Evolutionary conservation across 495 filamentous ascomycete species (phyloP), one percentile per base, ranked within the genome.

Genomic region (Oidiodendron maius): DNA sequence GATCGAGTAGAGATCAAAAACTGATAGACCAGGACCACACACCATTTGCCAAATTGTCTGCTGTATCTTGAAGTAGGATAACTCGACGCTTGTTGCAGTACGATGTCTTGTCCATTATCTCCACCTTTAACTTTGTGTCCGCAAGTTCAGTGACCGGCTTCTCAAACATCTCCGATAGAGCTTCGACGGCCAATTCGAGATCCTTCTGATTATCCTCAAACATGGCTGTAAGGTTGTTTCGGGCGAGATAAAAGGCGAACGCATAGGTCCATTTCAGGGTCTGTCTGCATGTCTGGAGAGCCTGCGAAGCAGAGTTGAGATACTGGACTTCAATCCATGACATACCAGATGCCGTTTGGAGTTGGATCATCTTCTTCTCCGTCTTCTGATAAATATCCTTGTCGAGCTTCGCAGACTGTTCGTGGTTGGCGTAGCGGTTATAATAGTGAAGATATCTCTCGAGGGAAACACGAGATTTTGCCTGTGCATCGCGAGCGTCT

Each of bases 271-370:
- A 98, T 71, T 97, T 97, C 32, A 98, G 72, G 0, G 91, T 98
- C 68, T 96, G 91, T 0, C 93, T 85, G 64, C 93, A 98, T 35
- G 89, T 89, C 67, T 98, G 93, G 18, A 98, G 77, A 6, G 90
- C 87, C 64, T 95, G 89, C 3, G 91, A 96, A 2, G 93, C 94
- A 3, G 86, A 82, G 52, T 94, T 84, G 2, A 98, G 74, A 63
- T 96, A 98, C 60, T 98, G 93, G 13, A 98, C 93, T 61, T 98
- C 93, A 47, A 98, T 98, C 93, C 93, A 98, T 0, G 89, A 95
- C 80, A 98, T 89, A 49, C 89, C 89, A 0, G 91, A 96, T 25
- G 86, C 79, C 38, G 83, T 87, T 67, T 97, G 94, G 11, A 98
- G 76, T 58, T 89, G 85, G 22, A 87, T 88, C 93, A 98, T 97